phyloP scores from a whole-genome alignment of 1,139 yeast species.

The Suhomyces maxii region DNA sequence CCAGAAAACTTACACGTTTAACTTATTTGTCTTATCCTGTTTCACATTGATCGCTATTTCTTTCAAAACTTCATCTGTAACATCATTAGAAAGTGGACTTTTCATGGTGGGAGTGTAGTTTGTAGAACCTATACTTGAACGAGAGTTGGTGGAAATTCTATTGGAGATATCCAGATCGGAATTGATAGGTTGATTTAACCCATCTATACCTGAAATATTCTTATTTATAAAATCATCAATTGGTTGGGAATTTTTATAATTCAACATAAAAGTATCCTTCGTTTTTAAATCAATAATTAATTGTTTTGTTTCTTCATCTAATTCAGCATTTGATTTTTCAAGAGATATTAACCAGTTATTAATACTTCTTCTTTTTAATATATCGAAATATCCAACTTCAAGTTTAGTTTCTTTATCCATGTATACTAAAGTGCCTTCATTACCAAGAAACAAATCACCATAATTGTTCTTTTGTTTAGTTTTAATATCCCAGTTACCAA shows the following conservation, averaged over 20 bases:
- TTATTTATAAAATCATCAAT: slow-evolving; percentile 32
- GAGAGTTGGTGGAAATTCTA: slow-evolving; percentile 2
- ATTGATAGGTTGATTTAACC: slow-evolving; percentile 12
- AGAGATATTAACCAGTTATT: slow-evolving; percentile 35
- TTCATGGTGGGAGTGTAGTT: slow-evolving; percentile 5
- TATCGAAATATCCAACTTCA: slow-evolving; percentile 65
- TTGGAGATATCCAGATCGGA: slow-evolving; percentile 3
- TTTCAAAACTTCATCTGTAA: slow-evolving; percentile 9
- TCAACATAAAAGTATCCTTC: slow-evolving; percentile 14
- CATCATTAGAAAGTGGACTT: slow-evolving; percentile 10
- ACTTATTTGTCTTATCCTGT: slow-evolving; percentile 4
- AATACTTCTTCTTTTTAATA: slow-evolving; percentile 43
- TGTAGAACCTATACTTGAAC: slow-evolving; percentile 9
- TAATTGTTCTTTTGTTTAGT: slow-evolving; percentile 44
- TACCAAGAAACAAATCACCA: slow-evolving; percentile 59
- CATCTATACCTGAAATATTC: slow-evolving; percentile 23
- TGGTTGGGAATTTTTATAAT: slow-evolving; percentile 17
- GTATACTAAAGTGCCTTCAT: slow-evolving; percentile 71
- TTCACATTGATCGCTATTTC: slow-evolving; percentile 3
- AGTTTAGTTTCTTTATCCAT: slow-evolving; percentile 47
- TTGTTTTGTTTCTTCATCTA: slow-evolving; percentile 18
- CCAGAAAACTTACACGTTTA: neutral
- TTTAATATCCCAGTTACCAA: slow-evolving; percentile 69
- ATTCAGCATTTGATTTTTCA: slow-evolving; percentile 17
- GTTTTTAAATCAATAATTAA: slow-evolving; percentile 27